A percentile compares a stretch with the other conserved stretches of the same genome.
Evolutionary conservation across 331 rosid species (phyloP).

Genomic region (Malus hybrid): DNA sequence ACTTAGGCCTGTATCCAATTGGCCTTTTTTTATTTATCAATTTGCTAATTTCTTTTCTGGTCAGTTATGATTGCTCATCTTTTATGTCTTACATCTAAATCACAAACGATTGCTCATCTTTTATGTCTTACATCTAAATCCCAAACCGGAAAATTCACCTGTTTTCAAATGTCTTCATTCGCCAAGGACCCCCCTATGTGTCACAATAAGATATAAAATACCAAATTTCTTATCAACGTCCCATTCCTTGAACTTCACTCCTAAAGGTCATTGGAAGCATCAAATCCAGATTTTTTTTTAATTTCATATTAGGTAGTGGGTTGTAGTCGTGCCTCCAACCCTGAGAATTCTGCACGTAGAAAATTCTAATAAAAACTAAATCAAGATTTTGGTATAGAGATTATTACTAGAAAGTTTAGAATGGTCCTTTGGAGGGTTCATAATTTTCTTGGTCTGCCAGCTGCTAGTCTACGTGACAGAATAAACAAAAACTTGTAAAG

Average conservation of each 20-base stretch:
- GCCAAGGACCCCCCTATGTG: background rate
- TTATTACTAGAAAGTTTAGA: constrained; percentile 27
- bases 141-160: background rate
- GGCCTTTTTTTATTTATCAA: too few species aligned
- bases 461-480: background rate
- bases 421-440: background rate
- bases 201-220: background rate
- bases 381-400: background rate
- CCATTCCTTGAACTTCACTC: constrained; percentile 16
- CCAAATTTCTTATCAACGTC: background rate
- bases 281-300: background rate
- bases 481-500: background rate
- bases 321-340: constrained; percentile 8
- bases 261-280: background rate
- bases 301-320: background rate
- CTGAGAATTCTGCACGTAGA: background rate
- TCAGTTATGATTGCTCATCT: too few species aligned
- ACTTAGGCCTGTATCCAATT: too few species aligned
- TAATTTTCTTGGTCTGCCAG: background rate
- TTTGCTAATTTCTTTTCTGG: too few species aligned
- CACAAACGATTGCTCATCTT: background rate
- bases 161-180: background rate
- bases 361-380: background rate
- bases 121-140: too few species aligned
- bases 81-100: too few species aligned